Evolutionary conservation across 495 filamentous ascomycete species (phyloP).

Genomic region (Copromyces sp.): DNA sequence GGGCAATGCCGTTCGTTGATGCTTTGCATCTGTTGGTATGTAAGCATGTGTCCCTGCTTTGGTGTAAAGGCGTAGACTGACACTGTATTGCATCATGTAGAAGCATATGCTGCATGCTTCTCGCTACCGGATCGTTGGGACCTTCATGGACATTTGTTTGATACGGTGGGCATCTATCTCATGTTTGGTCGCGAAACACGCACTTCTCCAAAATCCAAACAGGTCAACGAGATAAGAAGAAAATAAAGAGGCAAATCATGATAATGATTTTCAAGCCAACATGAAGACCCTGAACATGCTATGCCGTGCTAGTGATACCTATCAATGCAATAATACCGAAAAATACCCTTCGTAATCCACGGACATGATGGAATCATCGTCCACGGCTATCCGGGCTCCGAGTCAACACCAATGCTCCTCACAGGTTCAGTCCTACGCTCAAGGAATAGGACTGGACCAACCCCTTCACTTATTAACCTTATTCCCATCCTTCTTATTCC

Average conservation of each 20-base stretch:
- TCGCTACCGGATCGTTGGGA: not conserved
- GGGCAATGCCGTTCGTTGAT: not conserved
- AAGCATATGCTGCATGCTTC: not conserved
- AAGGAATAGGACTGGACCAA: slow-evolving; percentile 13
- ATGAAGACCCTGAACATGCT: not conserved
- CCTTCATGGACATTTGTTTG: not conserved
- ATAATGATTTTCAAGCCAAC: too few relatives aligned
- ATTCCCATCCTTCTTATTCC: slow-evolving; percentile 11
- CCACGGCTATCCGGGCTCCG: not conserved
- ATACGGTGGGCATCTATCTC: too few relatives aligned
- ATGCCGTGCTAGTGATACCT: not conserved
- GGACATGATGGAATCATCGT: not conserved
- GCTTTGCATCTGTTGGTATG: too few relatives aligned
- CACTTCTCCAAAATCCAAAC: not conserved
- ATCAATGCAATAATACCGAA: not conserved
- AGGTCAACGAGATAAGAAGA: too few relatives aligned
- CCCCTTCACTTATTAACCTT: slow-evolving; percentile 14
- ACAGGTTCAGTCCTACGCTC: too few relatives aligned
- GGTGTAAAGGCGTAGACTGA: too few relatives aligned
- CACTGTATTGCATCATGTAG: not conserved
- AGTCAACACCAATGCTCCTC: not conserved
- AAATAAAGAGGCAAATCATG: too few relatives aligned
- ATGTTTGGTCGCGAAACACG: not conserved
- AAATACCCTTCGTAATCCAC: not conserved
- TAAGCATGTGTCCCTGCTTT: too few relatives aligned